Evolutionary conservation across 805 yeast genomes (phyloP).

Genomic region (Ogataea polymorpha): DNA sequence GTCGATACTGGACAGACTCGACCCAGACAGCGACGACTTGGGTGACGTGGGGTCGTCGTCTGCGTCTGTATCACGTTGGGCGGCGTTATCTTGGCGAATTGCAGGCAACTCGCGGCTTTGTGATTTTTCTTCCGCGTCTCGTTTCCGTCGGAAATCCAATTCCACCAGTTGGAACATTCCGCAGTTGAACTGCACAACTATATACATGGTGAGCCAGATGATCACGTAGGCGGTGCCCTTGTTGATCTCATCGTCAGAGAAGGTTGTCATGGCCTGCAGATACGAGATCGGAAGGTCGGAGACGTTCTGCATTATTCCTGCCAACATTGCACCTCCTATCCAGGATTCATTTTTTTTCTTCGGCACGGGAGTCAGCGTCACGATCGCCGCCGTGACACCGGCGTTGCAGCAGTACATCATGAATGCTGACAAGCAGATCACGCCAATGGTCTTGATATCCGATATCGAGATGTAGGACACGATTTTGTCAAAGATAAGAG

Average conservation of each 20-base stretch:
- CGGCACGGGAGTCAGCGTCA: constrained; percentile 46
- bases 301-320: constrained; percentile 71
- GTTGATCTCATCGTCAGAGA: constrained; percentile 33
- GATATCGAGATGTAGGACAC: constrained; percentile 57
- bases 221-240: constrained; percentile 51
- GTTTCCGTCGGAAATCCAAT: constrained; percentile 44
- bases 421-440: constrained; percentile 51
- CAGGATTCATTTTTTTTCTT: constrained; percentile 42
- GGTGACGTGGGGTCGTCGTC: constrained; percentile 10
- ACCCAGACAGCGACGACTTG: constrained; percentile 12
- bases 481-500: constrained; percentile 60
- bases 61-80: neutral
- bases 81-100: neutral
- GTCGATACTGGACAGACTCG: constrained; percentile 14
- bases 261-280: constrained; percentile 55
- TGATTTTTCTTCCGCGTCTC: constrained; percentile 10
- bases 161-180: constrained; percentile 49
- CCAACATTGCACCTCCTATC: constrained; percentile 68
- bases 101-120: neutral
- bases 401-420: constrained; percentile 52
- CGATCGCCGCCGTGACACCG: constrained; percentile 38
- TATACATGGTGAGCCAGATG: constrained; percentile 53
- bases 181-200: constrained; percentile 49
- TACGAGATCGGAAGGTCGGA: constrained; percentile 78
- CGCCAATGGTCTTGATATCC: constrained; percentile 69